A percentile compares a stretch with the other conserved stretches of the same genome.
phyloP scores from a whole-genome alignment of 768 basidiomycete genomes.

The Holtermanniella nyarrowii region DNA sequence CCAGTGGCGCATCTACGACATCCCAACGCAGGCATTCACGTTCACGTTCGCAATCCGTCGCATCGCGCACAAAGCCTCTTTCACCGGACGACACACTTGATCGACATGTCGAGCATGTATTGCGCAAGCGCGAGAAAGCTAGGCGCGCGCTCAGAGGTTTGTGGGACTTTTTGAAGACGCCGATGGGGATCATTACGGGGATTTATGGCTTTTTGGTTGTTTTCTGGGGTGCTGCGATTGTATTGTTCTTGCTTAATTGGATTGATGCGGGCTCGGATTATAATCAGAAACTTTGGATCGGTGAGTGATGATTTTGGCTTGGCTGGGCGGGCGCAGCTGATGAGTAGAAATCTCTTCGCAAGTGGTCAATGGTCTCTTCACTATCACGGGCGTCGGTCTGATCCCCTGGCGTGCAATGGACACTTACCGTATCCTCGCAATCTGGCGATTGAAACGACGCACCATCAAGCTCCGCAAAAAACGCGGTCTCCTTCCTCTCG shows the following conservation, averaged over 20 bases:
- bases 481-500: constrained; percentile 58
- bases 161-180: constrained; percentile 77
- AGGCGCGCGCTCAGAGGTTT: constrained; percentile 57
- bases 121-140: constrained; percentile 53
- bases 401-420: constrained; percentile 67
- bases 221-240: constrained; percentile 80
- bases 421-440: constrained; percentile 65
- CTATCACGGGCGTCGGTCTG: constrained; percentile 64
- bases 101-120: constrained; percentile 65
- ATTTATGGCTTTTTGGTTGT: constrained; percentile 71
- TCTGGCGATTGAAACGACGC: constrained; percentile 61
- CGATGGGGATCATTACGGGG: constrained; percentile 60
- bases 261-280: constrained; percentile 63
- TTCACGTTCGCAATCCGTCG: neutral
- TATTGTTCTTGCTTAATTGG: constrained; percentile 51
- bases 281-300: constrained; percentile 66
- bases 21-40: constrained; percentile 15
- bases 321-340: neutral
- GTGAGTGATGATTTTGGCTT: constrained; percentile 13
- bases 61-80: neutral
- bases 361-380: constrained; percentile 59
- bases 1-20: constrained; percentile 11
- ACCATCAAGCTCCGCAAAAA: constrained; percentile 53
- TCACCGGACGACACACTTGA: constrained; percentile 48
- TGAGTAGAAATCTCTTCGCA: constrained; percentile 11